A percentile compares a stretch with the other conserved stretches of the same genome.
These are phyloP conservation scores for Pseudodiploospora longispora DNA, from an alignment of 2,329 filamentous ascomycete species.

Conservation along the genomic window DNA sequence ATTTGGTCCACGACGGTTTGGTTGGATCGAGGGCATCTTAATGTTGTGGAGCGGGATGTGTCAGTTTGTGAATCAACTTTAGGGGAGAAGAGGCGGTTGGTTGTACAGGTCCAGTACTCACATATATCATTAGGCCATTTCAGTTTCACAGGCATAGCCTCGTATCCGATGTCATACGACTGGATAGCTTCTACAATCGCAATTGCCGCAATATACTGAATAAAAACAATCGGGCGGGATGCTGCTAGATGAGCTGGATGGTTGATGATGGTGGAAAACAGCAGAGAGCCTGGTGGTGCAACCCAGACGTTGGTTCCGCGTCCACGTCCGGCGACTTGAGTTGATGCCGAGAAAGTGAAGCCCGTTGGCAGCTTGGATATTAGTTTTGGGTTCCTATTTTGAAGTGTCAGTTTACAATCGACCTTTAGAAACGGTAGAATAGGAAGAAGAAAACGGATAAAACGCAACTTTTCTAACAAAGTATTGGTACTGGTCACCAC, in stretches of 20 bases:
- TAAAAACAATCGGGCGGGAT: conserved; percentile 76
- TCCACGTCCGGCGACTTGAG: conserved; percentile 79
- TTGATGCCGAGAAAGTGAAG: conserved; percentile 82
- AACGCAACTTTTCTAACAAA: conserved; percentile 69
- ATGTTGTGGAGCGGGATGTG: neutral
- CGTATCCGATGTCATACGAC: conserved; percentile 69
- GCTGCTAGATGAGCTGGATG: conserved; percentile 67
- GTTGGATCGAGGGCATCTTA: conserved; percentile 58
- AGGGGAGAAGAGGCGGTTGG: neutral
- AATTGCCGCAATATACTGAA: conserved; percentile 87
- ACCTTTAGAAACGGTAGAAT: neutral
- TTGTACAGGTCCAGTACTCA: conserved; percentile 25
- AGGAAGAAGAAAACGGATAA: neutral
- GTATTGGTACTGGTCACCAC: conserved; percentile 93
- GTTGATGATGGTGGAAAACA: conserved; percentile 82
- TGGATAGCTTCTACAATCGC: conserved; percentile 80
- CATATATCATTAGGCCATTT: conserved; percentile 99
- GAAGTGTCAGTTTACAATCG: too few relatives aligned
- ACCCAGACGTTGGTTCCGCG: conserved; percentile 93
- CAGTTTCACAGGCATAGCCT: conserved; percentile 68
- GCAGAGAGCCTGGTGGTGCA: conserved; percentile 73
- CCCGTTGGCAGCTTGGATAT: conserved; percentile 71
- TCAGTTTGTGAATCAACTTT: conserved; percentile 1
- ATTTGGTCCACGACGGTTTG: conserved; percentile 34
- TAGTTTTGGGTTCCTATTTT: conserved; percentile 62